These are phyloP conservation scores for Paspalum notatum DNA, from an alignment of 176 grass and related monocot genomes.

Conservation along the genomic window DNA sequence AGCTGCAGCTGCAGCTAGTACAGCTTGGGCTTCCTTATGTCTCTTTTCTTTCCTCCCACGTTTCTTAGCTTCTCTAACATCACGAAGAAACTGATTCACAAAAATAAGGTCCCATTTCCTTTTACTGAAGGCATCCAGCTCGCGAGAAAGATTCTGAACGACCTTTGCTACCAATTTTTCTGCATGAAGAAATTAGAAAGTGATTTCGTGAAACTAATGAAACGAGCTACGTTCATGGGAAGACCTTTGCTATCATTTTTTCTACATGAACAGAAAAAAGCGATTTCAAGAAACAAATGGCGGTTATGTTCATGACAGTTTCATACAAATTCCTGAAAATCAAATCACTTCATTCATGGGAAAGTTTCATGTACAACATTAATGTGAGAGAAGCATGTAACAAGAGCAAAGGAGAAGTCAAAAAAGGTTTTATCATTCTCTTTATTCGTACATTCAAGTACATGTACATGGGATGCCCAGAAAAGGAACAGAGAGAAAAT, in stretches of 20 bases:
- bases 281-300: no score
- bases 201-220: slow-evolving; percentile 17
- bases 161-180: slow-evolving; percentile 78
- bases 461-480: neutral
- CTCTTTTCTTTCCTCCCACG: slow-evolving; percentile 93
- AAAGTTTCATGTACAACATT: slow-evolving; percentile 9
- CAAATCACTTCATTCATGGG: neutral
- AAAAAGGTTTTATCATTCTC: slow-evolving; percentile 32
- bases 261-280: no score
- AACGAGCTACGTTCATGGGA: neutral
- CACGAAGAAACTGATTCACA: slow-evolving; percentile 92
- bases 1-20: slow-evolving; percentile 87
- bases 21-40: slow-evolving; percentile 96
- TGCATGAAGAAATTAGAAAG: slow-evolving; percentile 43
- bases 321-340: slow-evolving; percentile 9
- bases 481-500: slow-evolving; percentile 20
- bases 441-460: slow-evolving; percentile 1
- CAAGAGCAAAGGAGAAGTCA: neutral
- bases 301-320: neutral
- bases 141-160: slow-evolving; percentile 73
- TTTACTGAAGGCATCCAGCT: slow-evolving; percentile 67
- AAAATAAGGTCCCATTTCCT: slow-evolving; percentile 93
- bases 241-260: no score
- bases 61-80: slow-evolving; percentile 96
- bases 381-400: slow-evolving; percentile 20